Conservation (phyloP, 2,329 filamentous ascomycete genomes). For the Didymellaceae sp. region DNA sequence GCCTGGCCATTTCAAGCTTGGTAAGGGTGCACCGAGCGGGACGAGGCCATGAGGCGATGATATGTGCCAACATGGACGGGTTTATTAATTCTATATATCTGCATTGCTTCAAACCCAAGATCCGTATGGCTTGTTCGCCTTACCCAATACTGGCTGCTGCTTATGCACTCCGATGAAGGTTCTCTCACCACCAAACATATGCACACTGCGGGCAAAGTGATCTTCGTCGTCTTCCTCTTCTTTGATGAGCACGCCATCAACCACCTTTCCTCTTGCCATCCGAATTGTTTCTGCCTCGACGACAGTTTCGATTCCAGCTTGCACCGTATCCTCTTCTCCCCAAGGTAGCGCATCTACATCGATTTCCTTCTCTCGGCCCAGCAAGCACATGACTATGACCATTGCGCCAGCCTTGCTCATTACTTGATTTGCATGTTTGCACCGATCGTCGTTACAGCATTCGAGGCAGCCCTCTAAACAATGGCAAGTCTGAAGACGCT, state of each 20-base stretch:
- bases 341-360: constrained; percentile 85
- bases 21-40: constrained; percentile 2
- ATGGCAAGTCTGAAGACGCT: constrained; percentile 75
- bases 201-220: constrained; percentile 42
- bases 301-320: constrained; percentile 81
- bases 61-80: background rate
- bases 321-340: constrained; percentile 74
- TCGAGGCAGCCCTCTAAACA: constrained; percentile 86
- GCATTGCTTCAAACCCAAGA: background rate
- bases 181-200: constrained; percentile 43
- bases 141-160: constrained; percentile 8
- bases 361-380: constrained; percentile 76
- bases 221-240: constrained; percentile 44
- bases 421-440: constrained; percentile 85
- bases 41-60: background rate
- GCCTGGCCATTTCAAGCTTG: constrained; percentile 55
- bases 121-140: constrained; percentile 2
- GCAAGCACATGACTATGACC: constrained; percentile 77
- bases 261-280: constrained; percentile 49
- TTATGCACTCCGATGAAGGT: constrained; percentile 45
- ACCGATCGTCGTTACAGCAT: constrained; percentile 85
- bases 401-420: constrained; percentile 90
- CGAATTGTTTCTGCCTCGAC: constrained; percentile 73
- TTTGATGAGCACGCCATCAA: constrained; percentile 53
- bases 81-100: background rate